Evolutionary conservation across 192 early-diverging fungal species (phyloP).

Genomic region (Funneliformis geosporum): DNA sequence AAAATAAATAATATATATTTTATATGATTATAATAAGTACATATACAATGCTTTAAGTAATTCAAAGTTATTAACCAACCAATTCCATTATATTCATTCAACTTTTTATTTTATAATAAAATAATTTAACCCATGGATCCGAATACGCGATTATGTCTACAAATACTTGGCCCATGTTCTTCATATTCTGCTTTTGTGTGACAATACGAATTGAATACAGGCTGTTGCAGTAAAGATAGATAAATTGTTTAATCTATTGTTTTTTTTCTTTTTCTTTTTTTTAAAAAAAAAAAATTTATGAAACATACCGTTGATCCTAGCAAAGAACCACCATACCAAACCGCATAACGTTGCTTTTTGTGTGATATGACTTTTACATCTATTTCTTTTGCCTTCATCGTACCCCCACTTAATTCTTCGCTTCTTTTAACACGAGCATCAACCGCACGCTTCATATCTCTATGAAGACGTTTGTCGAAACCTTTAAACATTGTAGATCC

Average conservation of each 20-base stretch:
- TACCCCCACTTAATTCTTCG: constrained; percentile 74
- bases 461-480: constrained; percentile 91
- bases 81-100: too few species aligned
- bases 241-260: not conserved
- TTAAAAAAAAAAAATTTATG: not conserved
- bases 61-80: too few species aligned
- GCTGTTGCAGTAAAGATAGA: constrained; percentile 42
- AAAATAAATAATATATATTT: too few species aligned
- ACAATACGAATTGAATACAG: constrained; percentile 88
- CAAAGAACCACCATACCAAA: constrained; percentile 98
- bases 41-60: too few species aligned
- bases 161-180: constrained; percentile 94
- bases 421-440: constrained; percentile 71
- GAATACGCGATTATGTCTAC: constrained; percentile 91
- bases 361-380: constrained; percentile 98
- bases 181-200: constrained; percentile 99
- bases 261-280: constrained; percentile 3
- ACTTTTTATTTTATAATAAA: too few species aligned
- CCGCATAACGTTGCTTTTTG: constrained; percentile 98
- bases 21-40: too few species aligned
- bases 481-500: constrained; percentile 99
- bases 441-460: constrained; percentile 90
- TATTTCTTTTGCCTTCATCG: constrained; percentile 69
- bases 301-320: constrained; percentile 82
- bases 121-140: constrained; percentile 39